A percentile compares a stretch with the other conserved stretches of the same genome.
Conservation (phyloP, 2,329 filamentous ascomycete genomes). For the Nigrograna mackinnonii region DNA sequence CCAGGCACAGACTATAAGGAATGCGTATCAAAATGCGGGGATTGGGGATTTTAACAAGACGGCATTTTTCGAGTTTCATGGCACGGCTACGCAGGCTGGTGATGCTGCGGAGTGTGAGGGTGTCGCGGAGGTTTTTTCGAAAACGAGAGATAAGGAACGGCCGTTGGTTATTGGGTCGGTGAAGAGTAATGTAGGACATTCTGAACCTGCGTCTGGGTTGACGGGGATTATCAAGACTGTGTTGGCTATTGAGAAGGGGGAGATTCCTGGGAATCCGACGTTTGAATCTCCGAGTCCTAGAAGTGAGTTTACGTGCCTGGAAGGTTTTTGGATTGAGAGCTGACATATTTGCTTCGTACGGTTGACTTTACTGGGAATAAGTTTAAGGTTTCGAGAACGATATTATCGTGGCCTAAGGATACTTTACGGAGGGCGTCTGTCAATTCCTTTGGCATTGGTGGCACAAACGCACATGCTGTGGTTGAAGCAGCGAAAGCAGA, state of each 20-base stretch:
- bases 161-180: constrained; percentile 30
- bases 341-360: no score
- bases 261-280: constrained; percentile 29
- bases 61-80: constrained; percentile 44
- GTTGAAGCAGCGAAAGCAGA: no score
- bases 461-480: constrained; percentile 21
- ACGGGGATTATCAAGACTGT: constrained; percentile 42
- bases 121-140: constrained; percentile 22
- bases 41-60: constrained; percentile 27
- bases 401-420: constrained; percentile 24
- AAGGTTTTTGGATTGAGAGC: no score
- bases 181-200: constrained; percentile 45
- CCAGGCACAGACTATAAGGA: constrained; percentile 32
- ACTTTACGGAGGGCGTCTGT: constrained; percentile 15
- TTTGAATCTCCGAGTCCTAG: constrained; percentile 34
- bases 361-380: neutral
- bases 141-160: constrained; percentile 17
- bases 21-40: constrained; percentile 41
- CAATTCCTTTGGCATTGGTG: constrained; percentile 23
- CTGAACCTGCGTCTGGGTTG: constrained; percentile 43
- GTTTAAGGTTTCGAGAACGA: constrained; percentile 19
- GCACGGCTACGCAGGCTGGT: constrained; percentile 56
- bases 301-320: constrained; percentile 24
- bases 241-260: constrained; percentile 41
- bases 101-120: constrained; percentile 33